Evolutionary conservation across 306 rosid genomes (phyloP), one percentile per base, ranked within the genome.

Genomic region (Malus fusca): DNA sequence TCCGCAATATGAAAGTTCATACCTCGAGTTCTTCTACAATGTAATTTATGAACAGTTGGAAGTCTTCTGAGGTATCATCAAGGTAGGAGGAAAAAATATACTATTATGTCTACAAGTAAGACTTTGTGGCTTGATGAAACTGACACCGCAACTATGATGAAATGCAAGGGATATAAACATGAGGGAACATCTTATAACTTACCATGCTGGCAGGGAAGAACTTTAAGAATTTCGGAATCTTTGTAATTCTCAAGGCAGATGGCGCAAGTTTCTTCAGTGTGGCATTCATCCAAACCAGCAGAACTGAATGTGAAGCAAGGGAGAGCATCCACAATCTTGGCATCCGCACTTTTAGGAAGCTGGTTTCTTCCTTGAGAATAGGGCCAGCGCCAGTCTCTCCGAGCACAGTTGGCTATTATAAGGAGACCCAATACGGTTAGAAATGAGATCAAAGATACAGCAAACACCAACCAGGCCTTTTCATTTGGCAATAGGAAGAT

Each of bases 241-340:
- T 73, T 80, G 82, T 84, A 84, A 69, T 77, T 80, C 69, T 84
- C 87, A 59, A 84, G 87, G 76, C 87, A 84, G 68, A 84, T 84
- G 74, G 84, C 87, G 69, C 87, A 84, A 73, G 84, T 80, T 69
- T 80, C 84, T 68, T 79, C 79, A 76, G 53, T 63, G 60, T 72
- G 84, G 14, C 22, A 52, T 46, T 68, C 79, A 44, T 55, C 68
- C 17, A 18, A 62, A 62, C 46, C 43, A 42, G 80, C 46, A 8
- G 84, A 80, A 56, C 77, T 63, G 23, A 84, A 84, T 3, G 69
- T 43, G 60, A 72, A 73, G 70, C 82, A 55, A 14, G 84, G 87
- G 33, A 84, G 67, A 10, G 87, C 82, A 52, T 84, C 84, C 44
- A 84, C 87, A 37, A 70, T 69, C 84, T 84, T 75, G 6, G 25